phyloP scores from a whole-genome alignment of 352 stramenopile species.

The Pythium monospermum region DNA sequence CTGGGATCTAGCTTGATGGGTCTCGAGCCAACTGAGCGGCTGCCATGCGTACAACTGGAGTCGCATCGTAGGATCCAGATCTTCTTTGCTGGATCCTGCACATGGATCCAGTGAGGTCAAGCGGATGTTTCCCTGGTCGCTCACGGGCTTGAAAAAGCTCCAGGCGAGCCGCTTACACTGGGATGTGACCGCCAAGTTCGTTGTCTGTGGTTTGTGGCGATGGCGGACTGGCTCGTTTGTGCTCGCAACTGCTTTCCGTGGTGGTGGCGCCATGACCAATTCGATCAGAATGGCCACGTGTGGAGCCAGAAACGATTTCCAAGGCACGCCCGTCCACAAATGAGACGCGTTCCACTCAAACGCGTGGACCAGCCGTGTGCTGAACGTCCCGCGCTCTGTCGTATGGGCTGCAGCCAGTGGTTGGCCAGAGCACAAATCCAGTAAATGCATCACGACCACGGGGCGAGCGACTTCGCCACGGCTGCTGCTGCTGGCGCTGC shows the following conservation, averaged over 20 bases:
- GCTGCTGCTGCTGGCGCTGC: slow-evolving; percentile 9
- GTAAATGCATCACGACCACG: slow-evolving; percentile 38
- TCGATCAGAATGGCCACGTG: slow-evolving; percentile 50
- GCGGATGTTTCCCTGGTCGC: slow-evolving; percentile 35
- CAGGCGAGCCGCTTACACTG: slow-evolving; percentile 33
- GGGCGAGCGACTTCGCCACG: slow-evolving; percentile 28
- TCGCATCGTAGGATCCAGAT: slow-evolving; percentile 11
- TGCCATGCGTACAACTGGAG: slow-evolving; percentile 60
- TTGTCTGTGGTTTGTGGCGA: background rate
- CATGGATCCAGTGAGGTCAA: slow-evolving; percentile 16
- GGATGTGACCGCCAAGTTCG: background rate
- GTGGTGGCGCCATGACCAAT: slow-evolving; percentile 31
- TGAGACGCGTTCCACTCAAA: slow-evolving; percentile 43
- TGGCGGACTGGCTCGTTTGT: background rate
- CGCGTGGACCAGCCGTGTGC: slow-evolving; percentile 1
- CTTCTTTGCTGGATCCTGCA: background rate
- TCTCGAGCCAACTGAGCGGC: slow-evolving; percentile 52
- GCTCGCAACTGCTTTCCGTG: slow-evolving; percentile 9
- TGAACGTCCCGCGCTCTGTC: slow-evolving; percentile 16
- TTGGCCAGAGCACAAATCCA: slow-evolving; percentile 48
- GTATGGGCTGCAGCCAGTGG: slow-evolving; percentile 26
- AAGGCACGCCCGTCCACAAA: background rate
- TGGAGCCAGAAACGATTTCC: slow-evolving; percentile 34
- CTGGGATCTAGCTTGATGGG: slow-evolving; percentile 47
- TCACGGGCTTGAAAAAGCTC: slow-evolving; percentile 61